These are phyloP conservation scores for Hemileccinum impolitum DNA, from an alignment of 768 basidiomycete genomes.

Conservation along the genomic window DNA sequence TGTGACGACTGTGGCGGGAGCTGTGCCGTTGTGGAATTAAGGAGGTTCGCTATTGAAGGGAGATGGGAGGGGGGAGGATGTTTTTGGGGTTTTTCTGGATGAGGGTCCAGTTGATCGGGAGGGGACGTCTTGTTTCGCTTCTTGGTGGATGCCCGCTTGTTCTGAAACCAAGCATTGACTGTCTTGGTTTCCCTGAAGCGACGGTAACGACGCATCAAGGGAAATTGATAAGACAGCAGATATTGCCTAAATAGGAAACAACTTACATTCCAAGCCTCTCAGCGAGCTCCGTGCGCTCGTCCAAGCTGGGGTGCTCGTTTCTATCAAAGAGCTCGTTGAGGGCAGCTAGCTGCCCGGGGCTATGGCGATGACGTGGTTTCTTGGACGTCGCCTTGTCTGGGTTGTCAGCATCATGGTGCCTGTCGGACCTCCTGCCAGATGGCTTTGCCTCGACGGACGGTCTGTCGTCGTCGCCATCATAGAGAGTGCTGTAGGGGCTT, in stretches of 20 bases:
- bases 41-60: slow-evolving; percentile 38
- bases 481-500: slow-evolving; percentile 3
- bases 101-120: slow-evolving; percentile 26
- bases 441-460: slow-evolving; percentile 24
- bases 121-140: slow-evolving; percentile 52
- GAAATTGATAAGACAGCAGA: slow-evolving; percentile 19
- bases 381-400: slow-evolving; percentile 37
- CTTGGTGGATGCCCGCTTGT: slow-evolving; percentile 80
- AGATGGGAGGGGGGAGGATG: slow-evolving; percentile 26
- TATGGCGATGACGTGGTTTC: slow-evolving; percentile 79
- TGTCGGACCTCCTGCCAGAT: slow-evolving; percentile 20
- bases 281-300: slow-evolving; percentile 64
- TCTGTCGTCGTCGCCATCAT: slow-evolving; percentile 23
- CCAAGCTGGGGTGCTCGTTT: slow-evolving; percentile 70
- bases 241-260: slow-evolving; percentile 35
- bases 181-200: slow-evolving; percentile 73
- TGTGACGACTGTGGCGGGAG: slow-evolving; percentile 20
- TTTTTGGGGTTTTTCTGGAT: slow-evolving; percentile 24
- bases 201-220: slow-evolving; percentile 7
- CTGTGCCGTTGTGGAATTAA: slow-evolving; percentile 35
- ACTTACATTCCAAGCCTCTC: slow-evolving; percentile 75
- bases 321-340: slow-evolving; percentile 77
- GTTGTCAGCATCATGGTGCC: slow-evolving; percentile 21
- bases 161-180: slow-evolving; percentile 85
- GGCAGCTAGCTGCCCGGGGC: slow-evolving; percentile 65